Base-by-base conservation (phyloP, 2,329 filamentous ascomycete genomes). In the Neophaeococcomyces aloes region DNA sequence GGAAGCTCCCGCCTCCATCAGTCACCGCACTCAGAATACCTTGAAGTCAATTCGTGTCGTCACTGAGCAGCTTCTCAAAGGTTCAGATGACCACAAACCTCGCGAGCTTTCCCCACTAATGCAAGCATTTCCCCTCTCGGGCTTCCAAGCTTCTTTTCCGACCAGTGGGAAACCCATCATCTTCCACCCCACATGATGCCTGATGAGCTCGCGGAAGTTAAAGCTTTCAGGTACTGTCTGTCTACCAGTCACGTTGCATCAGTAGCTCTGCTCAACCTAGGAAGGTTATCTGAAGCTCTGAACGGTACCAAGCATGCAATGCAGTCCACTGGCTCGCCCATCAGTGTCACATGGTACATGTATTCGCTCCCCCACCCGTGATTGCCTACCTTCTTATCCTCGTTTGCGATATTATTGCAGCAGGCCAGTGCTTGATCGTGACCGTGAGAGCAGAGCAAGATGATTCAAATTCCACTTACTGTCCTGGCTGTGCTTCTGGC, bases 211-310 rank as follows among this genome's bases (percentile, higher is more conserved):
- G 10, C n/a, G 10, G 11, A 27, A 11, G n/a, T 30, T 10, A 13
- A 14, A 15, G 10, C 10, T 27, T 18, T 30, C 23, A 29, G 37
- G 21, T 18, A 32, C 17, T 11, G 8, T 14, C 29, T 8, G 25
- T 11, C 18, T 40, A 14, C 17, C 38, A 31, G 17, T 32, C 27
- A 41, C 5, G 27, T 8, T 21, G 29, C 27, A 32, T 10, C 5
- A 18, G 7, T 14, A 42, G 39, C 39, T 42, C 39, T 42, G 25
- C 39, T 42, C 5, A 15, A 42, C 27, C 17, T 10, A 42, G 39
- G 19, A 17, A 42, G 39, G 39, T 42, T 30, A 42, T 34, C 30
- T 42, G 39, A 42, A 42, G 39, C 39, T 42, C 34, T 35, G 30
- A 27, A 35, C 30, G 25, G 35, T 19, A 38, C 35, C 25, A n/a